phyloP scores from a whole-genome alignment of 2,329 filamentous ascomycete species.

The Rhynchosporium secalis region DNA sequence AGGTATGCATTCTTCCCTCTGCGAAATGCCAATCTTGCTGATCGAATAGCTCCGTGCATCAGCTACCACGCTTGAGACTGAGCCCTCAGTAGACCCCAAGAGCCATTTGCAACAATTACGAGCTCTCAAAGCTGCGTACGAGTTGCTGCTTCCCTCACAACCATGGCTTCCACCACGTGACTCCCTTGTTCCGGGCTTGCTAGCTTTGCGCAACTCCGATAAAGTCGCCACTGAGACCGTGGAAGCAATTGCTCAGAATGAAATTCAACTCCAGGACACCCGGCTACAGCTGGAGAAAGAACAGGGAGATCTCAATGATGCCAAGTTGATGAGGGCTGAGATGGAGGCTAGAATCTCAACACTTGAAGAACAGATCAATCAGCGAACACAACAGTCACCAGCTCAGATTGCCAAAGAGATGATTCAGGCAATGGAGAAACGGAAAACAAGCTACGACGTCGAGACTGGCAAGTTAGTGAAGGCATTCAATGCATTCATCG shows the following conservation, averaged over 20 bases:
- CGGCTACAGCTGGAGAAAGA: constrained; percentile 53
- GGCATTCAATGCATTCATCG: constrained; percentile 69
- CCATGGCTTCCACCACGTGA: constrained; percentile 66
- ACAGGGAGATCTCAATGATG: constrained; percentile 52
- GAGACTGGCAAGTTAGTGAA: constrained; percentile 62
- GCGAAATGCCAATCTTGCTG: constrained; percentile 8
- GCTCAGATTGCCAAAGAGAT: constrained; percentile 63
- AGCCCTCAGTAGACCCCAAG: constrained; percentile 39
- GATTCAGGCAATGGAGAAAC: constrained; percentile 59
- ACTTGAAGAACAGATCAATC: constrained; percentile 57
- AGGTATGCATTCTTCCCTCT: constrained; percentile 40
- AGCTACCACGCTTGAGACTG: constrained; percentile 28
- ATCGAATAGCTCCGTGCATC: constrained; percentile 36
- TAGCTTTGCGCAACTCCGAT: constrained; percentile 69
- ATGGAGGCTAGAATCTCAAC: constrained; percentile 58
- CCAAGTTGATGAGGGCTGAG: constrained; percentile 54
- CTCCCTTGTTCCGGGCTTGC: constrained; percentile 68
- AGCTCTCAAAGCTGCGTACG: constrained; percentile 64
- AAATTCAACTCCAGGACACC: constrained; percentile 45
- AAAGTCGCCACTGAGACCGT: constrained; percentile 65
- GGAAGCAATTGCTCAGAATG: constrained; percentile 53
- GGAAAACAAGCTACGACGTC: constrained; percentile 59
- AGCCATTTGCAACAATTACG: constrained; percentile 48
- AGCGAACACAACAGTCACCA: constrained; percentile 57
- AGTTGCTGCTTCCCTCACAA: constrained; percentile 58